Base-by-base conservation (phyloP, 2,329 filamentous ascomycete genomes). In the Diaporthe ilicicola region DNA sequence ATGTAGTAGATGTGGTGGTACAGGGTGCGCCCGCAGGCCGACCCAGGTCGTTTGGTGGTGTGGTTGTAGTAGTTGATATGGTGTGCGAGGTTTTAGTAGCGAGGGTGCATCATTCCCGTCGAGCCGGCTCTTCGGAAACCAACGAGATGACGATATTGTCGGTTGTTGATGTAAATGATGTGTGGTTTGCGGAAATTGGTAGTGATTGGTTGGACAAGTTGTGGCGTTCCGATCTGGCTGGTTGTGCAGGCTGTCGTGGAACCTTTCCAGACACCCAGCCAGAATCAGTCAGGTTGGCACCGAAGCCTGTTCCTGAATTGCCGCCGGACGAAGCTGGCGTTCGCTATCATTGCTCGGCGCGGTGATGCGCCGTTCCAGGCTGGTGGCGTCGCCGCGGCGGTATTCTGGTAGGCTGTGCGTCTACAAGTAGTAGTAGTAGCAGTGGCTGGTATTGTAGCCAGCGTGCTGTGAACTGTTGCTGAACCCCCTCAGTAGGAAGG, bases 1-100 rank as follows among this genome's bases (percentile, higher is more conserved):
- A 29, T 50, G 54, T 70, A 78, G 74, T 70, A 42, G 37, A 44
- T 70, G 54, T 72, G 62, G 48, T 72, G 61, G 32, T 70, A 70
- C 71, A 72, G 48, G 54, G 68, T 24, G 51, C 44, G 37, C 65
- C 37, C 53, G n/a, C n/a, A 37, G 37, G 67, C 61, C 19, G 59
- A 37, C 66, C 70, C 76, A 77, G 61, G 55, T 65, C 71, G 70
- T 74, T 72, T 37, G 32, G 46, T 29, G 44, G 17, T 48, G 15
- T 61, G 54, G 29, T 61, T n/a, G 29, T 59, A 34, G 29, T 59
- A 34, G 42, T 48, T 37, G 53, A n/a, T 37, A 8, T 27, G 48
- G 39, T 53, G 39, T 53, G 46, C 55, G 42, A 34, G 29, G 37
- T 62, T 64, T 76, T 44, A 73, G n/a, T 70, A 70, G 54, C 55